Base-by-base conservation (phyloP, 2,329 filamentous ascomycete genomes). In the Cercospora sp. region DNA sequence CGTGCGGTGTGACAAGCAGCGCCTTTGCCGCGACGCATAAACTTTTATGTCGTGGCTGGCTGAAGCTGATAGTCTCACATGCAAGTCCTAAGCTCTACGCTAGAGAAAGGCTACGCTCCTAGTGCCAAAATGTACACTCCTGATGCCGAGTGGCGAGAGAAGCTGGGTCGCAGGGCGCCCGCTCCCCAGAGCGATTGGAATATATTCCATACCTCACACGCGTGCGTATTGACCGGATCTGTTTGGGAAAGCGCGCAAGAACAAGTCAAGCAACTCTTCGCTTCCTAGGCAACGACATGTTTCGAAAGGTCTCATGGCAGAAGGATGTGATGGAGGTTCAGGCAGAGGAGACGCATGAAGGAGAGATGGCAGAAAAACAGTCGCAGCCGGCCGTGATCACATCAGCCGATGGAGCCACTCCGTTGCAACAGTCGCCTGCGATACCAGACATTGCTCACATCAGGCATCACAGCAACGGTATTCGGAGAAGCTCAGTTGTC, bases 301-400 rank as follows among this genome's bases (percentile, higher is more conserved):
- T 61, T 33, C 33, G 40, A 18, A 45, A 61, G 18, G 31, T 61
- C 5, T 61, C 59, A 26, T 62, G 60, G 60, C 60, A 62, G 23
- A 45, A 62, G 33, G 20, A 45, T 18, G 60, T 36, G 12, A 5
- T 23, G 40, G 60, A 62, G 42, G 18, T 40, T 30, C 33, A 42
- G 36, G 13, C 60, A 20, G 36, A 42, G 23, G 60, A 28, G 60
- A 45, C 60, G 23, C 36, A 20, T 36, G 60, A 20, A 62, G 20
- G 16, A 16, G 18, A 23, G 10, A 62, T 48, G 42, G 40, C 60
- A 62, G 33, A 62, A 36, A 26, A 45, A 20, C 60, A 28, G 60
- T 18, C 26, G 23, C 53, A 18, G 7, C 8, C 53, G 18, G 23
- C 28, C 5, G 28, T 30, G 28, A 2, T 26, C 51, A 18, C 51